A percentile compares a stretch with the other conserved stretches of the same genome.
Conservation (phyloP, 1,139 yeast species). For the Hansenula lynferdii region DNA sequence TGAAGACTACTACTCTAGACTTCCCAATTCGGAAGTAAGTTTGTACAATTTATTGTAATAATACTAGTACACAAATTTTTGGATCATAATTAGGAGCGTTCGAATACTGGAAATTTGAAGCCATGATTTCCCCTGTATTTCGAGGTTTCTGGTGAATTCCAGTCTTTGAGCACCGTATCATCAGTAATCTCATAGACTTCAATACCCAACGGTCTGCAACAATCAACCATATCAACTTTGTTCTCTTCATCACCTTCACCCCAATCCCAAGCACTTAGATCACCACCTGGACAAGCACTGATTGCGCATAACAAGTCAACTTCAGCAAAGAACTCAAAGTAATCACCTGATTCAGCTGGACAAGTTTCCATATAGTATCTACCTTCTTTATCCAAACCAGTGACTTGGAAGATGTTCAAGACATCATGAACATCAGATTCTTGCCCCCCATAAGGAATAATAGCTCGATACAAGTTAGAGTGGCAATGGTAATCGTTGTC, state of each 20-base stretch:
- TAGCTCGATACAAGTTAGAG: conserved; percentile 55
- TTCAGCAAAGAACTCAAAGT: conserved; percentile 65
- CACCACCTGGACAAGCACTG: conserved; percentile 72
- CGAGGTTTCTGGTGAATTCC: conserved; percentile 48
- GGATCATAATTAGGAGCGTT: conserved; percentile 3
- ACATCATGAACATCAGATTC: conserved; percentile 69
- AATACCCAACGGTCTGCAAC: conserved; percentile 59
- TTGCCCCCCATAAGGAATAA: conserved; percentile 53
- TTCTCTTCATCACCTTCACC: conserved; percentile 47
- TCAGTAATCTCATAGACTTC: conserved; percentile 54
- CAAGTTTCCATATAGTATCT: conserved; percentile 70
- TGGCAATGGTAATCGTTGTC: conserved; percentile 67
- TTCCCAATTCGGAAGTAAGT: not conserved
- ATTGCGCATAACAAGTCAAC: conserved; percentile 60
- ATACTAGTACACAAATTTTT: not conserved
- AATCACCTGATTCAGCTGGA: conserved; percentile 54
- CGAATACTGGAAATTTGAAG: conserved; percentile 25
- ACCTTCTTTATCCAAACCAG: conserved; percentile 60
- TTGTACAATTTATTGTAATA: no score
- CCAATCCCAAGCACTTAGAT: conserved; percentile 67
- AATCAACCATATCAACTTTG: conserved; percentile 50
- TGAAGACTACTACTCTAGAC: no score
- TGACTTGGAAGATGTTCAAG: conserved; percentile 63
- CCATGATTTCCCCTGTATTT: conserved; percentile 58
- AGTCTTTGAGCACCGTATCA: conserved; percentile 36